Evolutionary conservation across 768 basidiomycete genomes (phyloP).

Genomic region (Asterophora lycoperdoides): DNA sequence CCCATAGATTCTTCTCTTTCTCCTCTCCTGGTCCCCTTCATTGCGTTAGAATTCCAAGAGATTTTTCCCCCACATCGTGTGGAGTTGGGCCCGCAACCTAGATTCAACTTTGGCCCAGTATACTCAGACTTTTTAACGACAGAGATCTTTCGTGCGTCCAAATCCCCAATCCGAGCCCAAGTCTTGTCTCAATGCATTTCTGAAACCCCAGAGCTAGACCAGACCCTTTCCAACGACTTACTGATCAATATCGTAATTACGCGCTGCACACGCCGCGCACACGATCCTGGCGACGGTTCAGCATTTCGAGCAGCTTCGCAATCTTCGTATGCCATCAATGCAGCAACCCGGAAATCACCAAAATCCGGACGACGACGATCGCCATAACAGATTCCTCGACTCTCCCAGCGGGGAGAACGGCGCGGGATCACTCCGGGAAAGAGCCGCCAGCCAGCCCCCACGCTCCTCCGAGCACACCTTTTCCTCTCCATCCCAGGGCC

Average conservation of each 20-base stretch:
- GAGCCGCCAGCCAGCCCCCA: slow-evolving; percentile 70
- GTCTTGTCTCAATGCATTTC: not conserved
- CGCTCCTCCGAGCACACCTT: slow-evolving; percentile 44
- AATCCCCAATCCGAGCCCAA: not conserved
- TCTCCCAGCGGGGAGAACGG: slow-evolving; percentile 37
- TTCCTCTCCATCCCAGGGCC: slow-evolving; percentile 49
- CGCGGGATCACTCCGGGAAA: slow-evolving; percentile 47
- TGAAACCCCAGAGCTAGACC: slow-evolving; percentile 10
- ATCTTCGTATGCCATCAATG: slow-evolving; percentile 25
- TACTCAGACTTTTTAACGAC: slow-evolving; percentile 16
- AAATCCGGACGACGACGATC: slow-evolving; percentile 49
- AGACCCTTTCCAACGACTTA: slow-evolving; percentile 8
- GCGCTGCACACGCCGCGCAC: slow-evolving; percentile 2
- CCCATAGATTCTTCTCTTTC: slow-evolving; percentile 20
- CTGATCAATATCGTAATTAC: slow-evolving; percentile 13
- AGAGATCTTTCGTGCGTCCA: slow-evolving; percentile 14
- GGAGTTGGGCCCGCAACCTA: slow-evolving; percentile 10
- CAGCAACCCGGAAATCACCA: slow-evolving; percentile 28
- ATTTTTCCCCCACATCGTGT: slow-evolving; percentile 11
- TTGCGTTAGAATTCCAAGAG: slow-evolving; percentile 16
- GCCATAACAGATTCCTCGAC: slow-evolving; percentile 55
- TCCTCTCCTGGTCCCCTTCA: slow-evolving; percentile 11
- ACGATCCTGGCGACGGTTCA: slow-evolving; percentile 23
- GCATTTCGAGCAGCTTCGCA: slow-evolving; percentile 19
- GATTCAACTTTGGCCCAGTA: slow-evolving; percentile 14